Base-by-base conservation (phyloP, 176 grass and related monocot species). In the Musa troglodytarum region DNA sequence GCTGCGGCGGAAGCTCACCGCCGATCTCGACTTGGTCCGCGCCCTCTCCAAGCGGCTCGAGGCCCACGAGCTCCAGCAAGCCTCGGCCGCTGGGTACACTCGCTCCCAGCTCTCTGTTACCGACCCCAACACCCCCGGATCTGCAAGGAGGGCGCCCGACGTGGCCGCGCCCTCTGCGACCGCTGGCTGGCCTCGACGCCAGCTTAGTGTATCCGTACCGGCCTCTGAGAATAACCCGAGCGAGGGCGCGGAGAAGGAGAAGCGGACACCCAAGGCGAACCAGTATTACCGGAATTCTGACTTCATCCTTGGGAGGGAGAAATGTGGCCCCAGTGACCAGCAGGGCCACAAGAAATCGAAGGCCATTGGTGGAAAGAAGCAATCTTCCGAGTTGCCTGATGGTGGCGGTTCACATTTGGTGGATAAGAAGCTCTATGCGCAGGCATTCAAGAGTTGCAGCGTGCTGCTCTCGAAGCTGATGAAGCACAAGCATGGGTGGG, bases 291-390 rank as follows among this genome's bases (percentile, higher is more conserved):
- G 81, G 64, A 91, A 89, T 61, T 87, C 90, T 0, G 90, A 99
- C 15, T 94, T 91, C 71, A 78, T 91, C 79, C 84, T 94, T 43
- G 95, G 87, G 11, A 99, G 89, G 83, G 95, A 99, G 72, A 99
- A 71, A 73, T 74, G 89, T 16, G 86, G 90, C 0, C 73, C 82
- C 2, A 2, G 49, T 14, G 53, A 19, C 28, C 83, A 8, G 84
- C 90, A 52, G 51, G 75, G 13, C 20, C 90, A 86, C 23, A 98
- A 87, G 80, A 99, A 99, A 51, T 13, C 80, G 5, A 92, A 92
- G 52, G 55, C 79, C 74, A 78, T 80, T 71, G 69, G 58, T 16
- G 24, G 57, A 43, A 92, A 92, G 77, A 92, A 92, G 76, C 75
- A 88, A 51, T 74, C 80, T 73, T 68, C 74, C 21, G 58, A 73